These are phyloP conservation scores for Omphalotus olearius DNA, from an alignment of 1,284 basidiomycete genomes.

Conservation along the genomic window DNA sequence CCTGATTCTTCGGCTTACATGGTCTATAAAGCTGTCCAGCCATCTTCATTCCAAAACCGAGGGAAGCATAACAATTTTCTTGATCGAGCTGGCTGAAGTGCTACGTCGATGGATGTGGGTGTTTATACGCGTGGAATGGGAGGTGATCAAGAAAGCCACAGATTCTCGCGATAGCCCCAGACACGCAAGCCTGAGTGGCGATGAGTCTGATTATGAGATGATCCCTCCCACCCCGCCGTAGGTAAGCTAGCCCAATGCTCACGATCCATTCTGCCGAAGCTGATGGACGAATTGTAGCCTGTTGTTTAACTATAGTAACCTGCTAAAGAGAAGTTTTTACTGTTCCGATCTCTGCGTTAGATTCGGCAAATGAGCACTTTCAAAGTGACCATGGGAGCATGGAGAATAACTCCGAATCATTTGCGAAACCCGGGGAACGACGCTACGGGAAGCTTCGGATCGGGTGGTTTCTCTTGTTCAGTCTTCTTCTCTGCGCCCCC, in stretches of 20 bases:
- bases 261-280: too few relatives aligned
- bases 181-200: constrained; percentile 7
- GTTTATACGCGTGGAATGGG: constrained; percentile 95
- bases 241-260: neutral
- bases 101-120: constrained; percentile 95
- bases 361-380: too few relatives aligned
- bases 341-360: too few relatives aligned
- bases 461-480: too few relatives aligned
- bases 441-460: too few relatives aligned
- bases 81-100: constrained; percentile 89
- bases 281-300: neutral
- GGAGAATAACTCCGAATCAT: too few relatives aligned
- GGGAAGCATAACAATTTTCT: constrained; percentile 82
- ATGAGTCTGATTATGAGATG: constrained; percentile 23
- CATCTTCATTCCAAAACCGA: constrained; percentile 85
- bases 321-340: too few relatives aligned
- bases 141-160: constrained; percentile 60
- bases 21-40: constrained; percentile 88
- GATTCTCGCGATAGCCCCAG: constrained; percentile 12
- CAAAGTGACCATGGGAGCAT: too few relatives aligned
- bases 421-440: too few relatives aligned
- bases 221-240: constrained; percentile 18
- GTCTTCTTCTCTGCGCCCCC: too few relatives aligned
- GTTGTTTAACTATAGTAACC: too few relatives aligned
- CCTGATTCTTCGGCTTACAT: constrained; percentile 88